These are phyloP conservation scores for Curvularia verruculosa DNA, from an alignment of 2,329 filamentous ascomycete genomes.

Conservation along the genomic window DNA sequence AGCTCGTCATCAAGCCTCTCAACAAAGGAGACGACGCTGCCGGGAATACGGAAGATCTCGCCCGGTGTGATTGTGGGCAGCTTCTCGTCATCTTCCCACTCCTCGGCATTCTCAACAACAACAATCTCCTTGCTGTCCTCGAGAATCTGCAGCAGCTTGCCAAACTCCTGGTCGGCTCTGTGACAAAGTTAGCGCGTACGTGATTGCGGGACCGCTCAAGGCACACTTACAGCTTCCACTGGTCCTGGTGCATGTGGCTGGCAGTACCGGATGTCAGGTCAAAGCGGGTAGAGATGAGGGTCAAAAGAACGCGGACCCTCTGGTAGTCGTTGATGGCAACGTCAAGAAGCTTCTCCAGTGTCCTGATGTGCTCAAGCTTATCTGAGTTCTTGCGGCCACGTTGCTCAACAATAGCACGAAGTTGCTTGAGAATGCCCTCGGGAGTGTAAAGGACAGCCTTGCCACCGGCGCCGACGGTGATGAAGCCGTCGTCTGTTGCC, in stretches of 20 bases:
- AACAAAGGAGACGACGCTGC: slow-evolving; percentile 91
- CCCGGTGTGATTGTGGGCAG: slow-evolving; percentile 73
- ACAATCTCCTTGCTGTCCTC: slow-evolving; percentile 81
- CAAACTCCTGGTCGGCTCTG: slow-evolving; percentile 82
- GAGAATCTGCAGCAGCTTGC: slow-evolving; percentile 75
- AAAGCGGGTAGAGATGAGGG: slow-evolving; percentile 91
- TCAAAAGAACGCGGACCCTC: slow-evolving; percentile 87
- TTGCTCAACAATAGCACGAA: slow-evolving; percentile 90
- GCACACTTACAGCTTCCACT: slow-evolving; percentile 78
- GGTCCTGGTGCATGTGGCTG: slow-evolving; percentile 89
- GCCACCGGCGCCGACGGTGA: slow-evolving; percentile 85
- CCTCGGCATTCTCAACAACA: slow-evolving; percentile 89
- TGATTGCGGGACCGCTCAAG: background rate
- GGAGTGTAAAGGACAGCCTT: slow-evolving; percentile 90
- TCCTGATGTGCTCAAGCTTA: slow-evolving; percentile 88
- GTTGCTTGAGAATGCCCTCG: slow-evolving; percentile 97
- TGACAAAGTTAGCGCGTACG: slow-evolving; percentile 17
- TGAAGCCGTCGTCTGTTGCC: slow-evolving; percentile 84
- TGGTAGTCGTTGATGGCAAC: slow-evolving; percentile 92
- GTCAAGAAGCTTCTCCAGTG: slow-evolving; percentile 95
- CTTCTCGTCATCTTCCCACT: slow-evolving; percentile 99
- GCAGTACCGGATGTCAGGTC: slow-evolving; percentile 81
- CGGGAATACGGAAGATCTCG: slow-evolving; percentile 88
- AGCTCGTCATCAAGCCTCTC: slow-evolving; percentile 97
- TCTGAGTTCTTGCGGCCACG: slow-evolving; percentile 99